Evolutionary conservation across 352 stramenopile genomes (phyloP), one percentile per base, ranked within the genome.

Genomic region (Globisporangium echinulatum): DNA sequence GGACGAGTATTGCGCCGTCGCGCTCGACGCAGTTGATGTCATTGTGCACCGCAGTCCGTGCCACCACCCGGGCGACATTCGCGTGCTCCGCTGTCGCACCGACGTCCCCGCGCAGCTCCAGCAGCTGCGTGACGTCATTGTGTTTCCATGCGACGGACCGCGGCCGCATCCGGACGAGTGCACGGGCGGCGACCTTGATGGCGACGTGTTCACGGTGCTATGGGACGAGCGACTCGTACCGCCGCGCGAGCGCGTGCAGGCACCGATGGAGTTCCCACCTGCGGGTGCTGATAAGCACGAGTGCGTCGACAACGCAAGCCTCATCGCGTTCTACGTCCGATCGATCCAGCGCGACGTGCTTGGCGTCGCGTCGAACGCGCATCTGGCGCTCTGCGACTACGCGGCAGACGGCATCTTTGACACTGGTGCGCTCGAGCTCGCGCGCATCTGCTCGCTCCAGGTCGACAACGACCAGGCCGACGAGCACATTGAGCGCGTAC

Each of bases 141-240:
- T 92, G 14, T 94, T 94, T 60, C 85, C 85, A 10, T 85, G 62
- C n/a, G 54, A 74, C 49, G 85, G 85, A 9, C 68, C 65, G 17
- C 77, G 83, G 33, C 83, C 85, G 6, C 82, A 92, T 61, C 77
- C 85, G 42, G 79, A 92, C 49, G 85, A 90, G 64, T 92, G 82
- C 62, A 88, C 83, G 8, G 83, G 85, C 11, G 83, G 85, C 9
- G 85, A 94, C 59, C 72, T 94, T 38, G 83, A 94, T 40, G 85
- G 85, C 6, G 85, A 94, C 19, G 68, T 87, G 36, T 94, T 89
- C 59, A 78, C 84, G 5, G 79, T 90, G 7, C 90, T 94, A 63
- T 94, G 85, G 85, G 85, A 94, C 54, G 52, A 87, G 33, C 69
- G 74, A 0, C 70, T 94, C 14, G 77, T 94, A 53, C 85, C 83